These are phyloP conservation scores for Lipomyces spencermartinsiae DNA, from an alignment of 805 yeast species.

Conservation along the genomic window DNA sequence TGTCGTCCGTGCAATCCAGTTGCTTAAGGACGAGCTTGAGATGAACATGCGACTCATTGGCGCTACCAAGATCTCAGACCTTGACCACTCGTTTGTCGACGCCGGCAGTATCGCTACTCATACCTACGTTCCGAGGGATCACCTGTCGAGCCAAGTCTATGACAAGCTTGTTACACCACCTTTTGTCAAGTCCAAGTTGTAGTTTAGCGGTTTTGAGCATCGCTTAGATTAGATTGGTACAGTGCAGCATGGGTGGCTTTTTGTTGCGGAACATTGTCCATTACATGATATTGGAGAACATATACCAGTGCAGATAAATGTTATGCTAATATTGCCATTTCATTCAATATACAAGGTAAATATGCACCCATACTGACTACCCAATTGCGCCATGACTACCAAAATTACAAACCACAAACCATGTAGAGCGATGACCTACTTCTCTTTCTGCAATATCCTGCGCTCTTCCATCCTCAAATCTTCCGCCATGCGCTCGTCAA, in stretches of 20 bases:
- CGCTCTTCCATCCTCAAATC: conserved; percentile 1
- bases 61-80: conserved; percentile 63
- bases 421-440: not conserved
- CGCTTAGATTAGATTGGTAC: not conserved
- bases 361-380: not conserved
- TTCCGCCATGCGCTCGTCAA: not conserved
- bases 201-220: conserved; percentile 6
- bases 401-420: no score
- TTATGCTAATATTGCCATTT: not conserved
- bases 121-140: conserved; percentile 58
- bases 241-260: not conserved
- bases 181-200: conserved; percentile 51
- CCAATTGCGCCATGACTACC: no score
- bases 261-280: not conserved
- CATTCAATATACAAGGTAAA: no score
- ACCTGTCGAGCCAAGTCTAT: conserved; percentile 61
- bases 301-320: not conserved
- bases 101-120: conserved; percentile 52
- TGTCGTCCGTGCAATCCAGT: conserved; percentile 65
- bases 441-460: not conserved
- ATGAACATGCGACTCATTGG: conserved; percentile 85
- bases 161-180: conserved; percentile 59
- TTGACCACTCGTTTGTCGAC: conserved; percentile 69
- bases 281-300: not conserved
- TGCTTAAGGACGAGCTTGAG: conserved; percentile 71